phyloP scores from a whole-genome alignment of 345 rosid genomes.

The Alliaria petiolata region DNA sequence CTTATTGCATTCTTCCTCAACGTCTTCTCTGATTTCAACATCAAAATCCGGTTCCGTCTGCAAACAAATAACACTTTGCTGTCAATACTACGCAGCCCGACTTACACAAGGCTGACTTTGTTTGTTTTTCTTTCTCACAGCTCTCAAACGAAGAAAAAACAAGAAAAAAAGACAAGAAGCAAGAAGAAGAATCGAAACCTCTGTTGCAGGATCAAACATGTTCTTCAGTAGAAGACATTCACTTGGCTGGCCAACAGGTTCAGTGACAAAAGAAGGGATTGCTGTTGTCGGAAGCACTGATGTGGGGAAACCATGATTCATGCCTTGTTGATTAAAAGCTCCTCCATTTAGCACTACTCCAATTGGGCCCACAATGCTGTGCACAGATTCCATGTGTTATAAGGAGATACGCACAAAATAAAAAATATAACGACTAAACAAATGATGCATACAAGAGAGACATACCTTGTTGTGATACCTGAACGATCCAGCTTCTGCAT shows the following conservation, averaged over 20 bases:
- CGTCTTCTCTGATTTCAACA: conserved; percentile 76
- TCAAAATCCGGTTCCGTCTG: conserved; percentile 87
- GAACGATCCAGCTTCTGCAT: conserved; percentile 94
- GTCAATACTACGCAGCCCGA: neutral
- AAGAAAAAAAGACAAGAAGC: neutral
- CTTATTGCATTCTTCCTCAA: conserved; percentile 76
- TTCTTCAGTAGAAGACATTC: conserved; percentile 86
- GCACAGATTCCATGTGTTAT: neutral
- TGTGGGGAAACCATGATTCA: conserved; percentile 47
- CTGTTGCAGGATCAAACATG: conserved; percentile 88
- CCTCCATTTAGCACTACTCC: conserved; percentile 68
- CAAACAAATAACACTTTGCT: conserved; percentile 13
- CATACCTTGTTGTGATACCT: conserved; percentile 71
- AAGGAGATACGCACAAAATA: neutral
- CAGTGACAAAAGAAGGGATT: conserved; percentile 45
- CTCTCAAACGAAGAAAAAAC: neutral
- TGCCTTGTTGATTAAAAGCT: conserved; percentile 44
- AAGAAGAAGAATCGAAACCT: conserved; percentile 44
- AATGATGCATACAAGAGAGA: conserved; percentile 16
- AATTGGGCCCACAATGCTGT: conserved; percentile 63
- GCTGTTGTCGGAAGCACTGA: conserved; percentile 50
- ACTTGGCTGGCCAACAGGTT: conserved; percentile 74
- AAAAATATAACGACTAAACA: neutral
- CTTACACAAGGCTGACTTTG: neutral
- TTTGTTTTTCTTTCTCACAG: neutral